Base-by-base conservation (phyloP, 768 basidiomycete species). In the Mycena albidolilacea region DNA sequence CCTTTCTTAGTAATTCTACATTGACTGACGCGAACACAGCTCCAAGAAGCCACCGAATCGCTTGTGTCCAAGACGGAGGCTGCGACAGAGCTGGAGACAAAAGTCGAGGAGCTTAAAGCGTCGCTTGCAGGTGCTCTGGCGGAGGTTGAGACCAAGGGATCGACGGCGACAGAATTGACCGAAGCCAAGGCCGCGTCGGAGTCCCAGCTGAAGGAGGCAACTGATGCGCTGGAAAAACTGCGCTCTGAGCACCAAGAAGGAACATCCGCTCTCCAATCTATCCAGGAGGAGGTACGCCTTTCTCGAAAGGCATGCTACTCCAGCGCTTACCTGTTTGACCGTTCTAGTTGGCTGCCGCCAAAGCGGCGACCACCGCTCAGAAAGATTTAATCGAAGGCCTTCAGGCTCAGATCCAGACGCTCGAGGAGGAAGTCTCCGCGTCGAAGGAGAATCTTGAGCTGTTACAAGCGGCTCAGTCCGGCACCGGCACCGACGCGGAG, bases 21-120 rank as follows among this genome's bases (percentile, higher is more conserved):
- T 64, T 39, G 7, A 23, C 69, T 70, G 7, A 52, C 23, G 43
- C 65, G 35, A 64, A 64, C 46, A 60, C 75, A 95, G 94, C 85
- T 95, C n/a, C 86, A 86, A 67, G 89, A 90, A 69, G 87, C 89
- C 1, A 87, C 80, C 12, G 85, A 87, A n/a, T 84, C 85, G 15
- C 81, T 95, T 46, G 83, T 85, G 35, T 79, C 84, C 15, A 94
- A 92, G 83, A 83, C 84, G 2, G 83, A 85, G 41, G 80, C 83
- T 30, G 85, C 92, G 35, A 77, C 83, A 21, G 82, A 84, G 37
- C 86, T 95, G 12, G 89, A 94, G 80, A 80, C 77, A 60, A 87
- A 90, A 75, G 75, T 92, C 44, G 82, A 82, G 35, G 82, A 83
- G 35, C 83, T 93, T 62, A 86, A 89, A 74, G 78, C 82, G 17